A percentile compares a stretch with the other conserved stretches of the same genome.
Conservation (phyloP, 2,329 filamentous ascomycete genomes). For the Fusarium caatingaense region DNA sequence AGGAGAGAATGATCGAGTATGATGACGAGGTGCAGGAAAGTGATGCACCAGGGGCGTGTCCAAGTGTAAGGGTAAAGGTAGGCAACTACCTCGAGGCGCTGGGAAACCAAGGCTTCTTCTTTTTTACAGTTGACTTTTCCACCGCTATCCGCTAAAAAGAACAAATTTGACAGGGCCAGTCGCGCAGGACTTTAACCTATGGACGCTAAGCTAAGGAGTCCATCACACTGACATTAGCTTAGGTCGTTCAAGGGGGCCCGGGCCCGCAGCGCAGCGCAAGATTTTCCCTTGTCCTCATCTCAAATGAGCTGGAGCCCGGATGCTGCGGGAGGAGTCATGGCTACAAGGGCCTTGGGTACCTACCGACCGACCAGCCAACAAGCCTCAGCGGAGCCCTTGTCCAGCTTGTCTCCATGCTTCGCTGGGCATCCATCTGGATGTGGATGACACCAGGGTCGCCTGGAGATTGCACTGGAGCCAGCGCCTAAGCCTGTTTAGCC, state of each 20-base stretch:
- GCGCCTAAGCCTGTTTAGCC: conserved; percentile 38
- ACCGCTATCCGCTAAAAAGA: conserved; percentile 25
- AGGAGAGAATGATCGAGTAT: conserved; percentile 44
- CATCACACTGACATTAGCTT: conserved; percentile 35
- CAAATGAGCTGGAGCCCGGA: conserved; percentile 37
- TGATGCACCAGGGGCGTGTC: conserved; percentile 31
- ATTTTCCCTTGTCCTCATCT: conserved; percentile 31
- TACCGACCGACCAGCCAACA: conserved; percentile 25
- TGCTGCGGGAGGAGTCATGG: conserved; percentile 45
- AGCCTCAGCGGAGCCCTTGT: conserved; percentile 37
- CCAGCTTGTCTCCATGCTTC: conserved; percentile 18
- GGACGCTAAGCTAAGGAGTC: conserved; percentile 30
- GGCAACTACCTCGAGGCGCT: conserved; percentile 28
- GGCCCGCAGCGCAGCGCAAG: conserved; percentile 32
- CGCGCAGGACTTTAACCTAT: conserved; percentile 14
- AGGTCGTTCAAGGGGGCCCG: conserved; percentile 6
- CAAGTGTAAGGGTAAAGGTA: conserved; percentile 28
- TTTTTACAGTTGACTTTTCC: conserved; percentile 38
- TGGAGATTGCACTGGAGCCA: conserved; percentile 46
- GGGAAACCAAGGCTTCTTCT: conserved; percentile 24
- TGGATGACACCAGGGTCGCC: conserved; percentile 30
- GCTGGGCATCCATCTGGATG: conserved; percentile 7
- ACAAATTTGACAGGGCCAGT: conserved; percentile 24
- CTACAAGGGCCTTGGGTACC: conserved; percentile 44
- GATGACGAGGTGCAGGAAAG: conserved; percentile 47